Conservation (phyloP, 805 yeast genomes). For the Schizosaccharomyces lindneri region DNA sequence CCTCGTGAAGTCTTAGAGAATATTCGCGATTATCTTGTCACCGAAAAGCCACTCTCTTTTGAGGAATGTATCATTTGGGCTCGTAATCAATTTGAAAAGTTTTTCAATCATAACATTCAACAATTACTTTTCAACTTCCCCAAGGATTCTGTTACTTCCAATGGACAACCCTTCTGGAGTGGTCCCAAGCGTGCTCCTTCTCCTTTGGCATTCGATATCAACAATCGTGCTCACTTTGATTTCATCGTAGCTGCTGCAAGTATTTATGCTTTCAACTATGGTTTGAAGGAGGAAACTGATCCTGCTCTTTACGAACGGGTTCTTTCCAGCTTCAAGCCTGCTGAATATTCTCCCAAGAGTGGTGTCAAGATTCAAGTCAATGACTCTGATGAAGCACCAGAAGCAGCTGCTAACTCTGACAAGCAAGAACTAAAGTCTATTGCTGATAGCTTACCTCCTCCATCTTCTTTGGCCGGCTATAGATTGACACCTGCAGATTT, state of each 20-base stretch:
- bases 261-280: slow-evolving; percentile 72
- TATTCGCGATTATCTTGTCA: slow-evolving; percentile 41
- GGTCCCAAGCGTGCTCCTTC: slow-evolving; percentile 93
- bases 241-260: slow-evolving; percentile 79
- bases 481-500: slow-evolving; percentile 75
- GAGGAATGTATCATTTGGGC: slow-evolving; percentile 95
- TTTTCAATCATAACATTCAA: slow-evolving; percentile 61
- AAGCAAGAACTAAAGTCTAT: slow-evolving; percentile 40
- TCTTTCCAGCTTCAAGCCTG: slow-evolving; percentile 24
- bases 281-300: slow-evolving; percentile 50
- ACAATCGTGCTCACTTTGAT: slow-evolving; percentile 52
- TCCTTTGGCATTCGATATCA: slow-evolving; percentile 54
- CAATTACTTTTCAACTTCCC: slow-evolving; percentile 91
- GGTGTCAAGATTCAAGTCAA: slow-evolving; percentile 64
- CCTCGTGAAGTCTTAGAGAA: slow-evolving; percentile 66
- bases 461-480: slow-evolving; percentile 70
- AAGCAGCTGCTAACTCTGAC: slow-evolving; percentile 17
- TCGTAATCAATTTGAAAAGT: slow-evolving; percentile 61
- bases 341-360: slow-evolving; percentile 50
- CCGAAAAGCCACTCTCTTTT: slow-evolving; percentile 63
- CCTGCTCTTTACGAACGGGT: slow-evolving; percentile 30
- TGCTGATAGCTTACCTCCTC: slow-evolving; percentile 64
- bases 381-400: slow-evolving; percentile 68
- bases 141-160: slow-evolving; percentile 66
- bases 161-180: slow-evolving; percentile 90